phyloP scores from a whole-genome alignment of 202 grass and related monocot species.

The Setaria viridis region DNA sequence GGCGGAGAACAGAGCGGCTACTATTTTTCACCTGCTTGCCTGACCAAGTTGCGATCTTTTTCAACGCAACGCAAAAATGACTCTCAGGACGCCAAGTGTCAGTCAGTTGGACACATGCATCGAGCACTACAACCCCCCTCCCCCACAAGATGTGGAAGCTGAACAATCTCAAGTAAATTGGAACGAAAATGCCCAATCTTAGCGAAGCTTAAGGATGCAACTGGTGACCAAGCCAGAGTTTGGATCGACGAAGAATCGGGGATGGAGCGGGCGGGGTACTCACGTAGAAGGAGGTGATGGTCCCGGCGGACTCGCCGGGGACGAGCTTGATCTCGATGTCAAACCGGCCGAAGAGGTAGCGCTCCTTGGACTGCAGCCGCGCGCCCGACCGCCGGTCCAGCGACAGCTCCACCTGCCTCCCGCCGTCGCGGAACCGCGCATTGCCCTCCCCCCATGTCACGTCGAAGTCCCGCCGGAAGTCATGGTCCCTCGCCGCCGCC shows the following conservation, averaged over 20 bases:
- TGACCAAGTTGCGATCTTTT: neutral
- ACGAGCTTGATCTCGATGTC: constrained; percentile 77
- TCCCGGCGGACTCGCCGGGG: constrained; percentile 71
- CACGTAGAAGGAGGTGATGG: constrained; percentile 89
- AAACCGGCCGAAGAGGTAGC: constrained; percentile 69
- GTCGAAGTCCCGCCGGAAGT: constrained; percentile 64
- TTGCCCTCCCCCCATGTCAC: constrained; percentile 69
- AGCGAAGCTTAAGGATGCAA: neutral
- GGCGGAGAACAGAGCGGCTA: neutral
- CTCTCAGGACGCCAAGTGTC: too few species aligned
- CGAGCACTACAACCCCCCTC: too few species aligned
- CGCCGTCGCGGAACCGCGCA: constrained; percentile 59
- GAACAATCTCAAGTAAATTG: too few species aligned
- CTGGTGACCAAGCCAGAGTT: neutral
- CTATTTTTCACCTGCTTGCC: neutral
- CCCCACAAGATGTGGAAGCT: too few species aligned
- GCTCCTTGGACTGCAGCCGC: constrained; percentile 64
- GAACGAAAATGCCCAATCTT: neutral
- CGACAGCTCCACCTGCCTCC: constrained; percentile 54
- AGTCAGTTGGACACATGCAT: too few species aligned
- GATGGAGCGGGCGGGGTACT: constrained; percentile 5
- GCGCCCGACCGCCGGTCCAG: constrained; percentile 61
- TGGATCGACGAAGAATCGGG: too few species aligned
- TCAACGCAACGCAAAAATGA: too few species aligned
- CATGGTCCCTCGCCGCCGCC: neutral